Conservation (phyloP, 371 early-diverging fungal genomes). For the Nematocida parisii region DNA sequence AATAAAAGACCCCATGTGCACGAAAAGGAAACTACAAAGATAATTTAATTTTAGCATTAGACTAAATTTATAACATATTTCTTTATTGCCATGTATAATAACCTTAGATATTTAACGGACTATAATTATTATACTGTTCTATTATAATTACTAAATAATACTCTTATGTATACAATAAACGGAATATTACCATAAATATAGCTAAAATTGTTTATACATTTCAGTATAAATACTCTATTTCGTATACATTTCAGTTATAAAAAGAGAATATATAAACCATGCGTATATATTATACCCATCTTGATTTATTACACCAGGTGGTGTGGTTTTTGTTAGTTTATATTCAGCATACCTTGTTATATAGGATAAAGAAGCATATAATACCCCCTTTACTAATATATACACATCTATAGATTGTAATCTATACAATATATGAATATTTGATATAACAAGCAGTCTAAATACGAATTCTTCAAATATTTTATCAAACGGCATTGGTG, state of each 20-base stretch:
- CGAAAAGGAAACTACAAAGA: no score
- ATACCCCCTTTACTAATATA: background rate
- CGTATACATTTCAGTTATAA: slow-evolving; percentile 6
- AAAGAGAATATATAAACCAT: background rate
- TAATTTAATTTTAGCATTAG: no score
- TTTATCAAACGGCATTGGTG: slow-evolving; percentile 17
- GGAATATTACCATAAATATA: no score
- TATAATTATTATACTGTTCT: no score
- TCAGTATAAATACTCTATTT: background rate
- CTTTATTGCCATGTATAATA: no score
- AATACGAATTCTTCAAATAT: slow-evolving; percentile 24
- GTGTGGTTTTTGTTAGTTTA: slow-evolving; percentile 8
- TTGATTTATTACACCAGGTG: background rate
- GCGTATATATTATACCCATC: background rate
- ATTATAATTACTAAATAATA: no score
- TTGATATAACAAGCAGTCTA: slow-evolving; percentile 13
- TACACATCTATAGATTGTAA: background rate
- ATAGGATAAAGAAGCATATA: background rate
- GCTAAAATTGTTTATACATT: no score
- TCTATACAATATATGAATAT: background rate
- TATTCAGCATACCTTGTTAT: slow-evolving; percentile 7
- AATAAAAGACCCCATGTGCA: no score
- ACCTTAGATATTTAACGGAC: no score
- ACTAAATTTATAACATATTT: no score
- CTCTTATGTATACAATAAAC: no score